Evolutionary conservation across 257 asterid species (phyloP).

Genomic region (Cordia subcordata): DNA sequence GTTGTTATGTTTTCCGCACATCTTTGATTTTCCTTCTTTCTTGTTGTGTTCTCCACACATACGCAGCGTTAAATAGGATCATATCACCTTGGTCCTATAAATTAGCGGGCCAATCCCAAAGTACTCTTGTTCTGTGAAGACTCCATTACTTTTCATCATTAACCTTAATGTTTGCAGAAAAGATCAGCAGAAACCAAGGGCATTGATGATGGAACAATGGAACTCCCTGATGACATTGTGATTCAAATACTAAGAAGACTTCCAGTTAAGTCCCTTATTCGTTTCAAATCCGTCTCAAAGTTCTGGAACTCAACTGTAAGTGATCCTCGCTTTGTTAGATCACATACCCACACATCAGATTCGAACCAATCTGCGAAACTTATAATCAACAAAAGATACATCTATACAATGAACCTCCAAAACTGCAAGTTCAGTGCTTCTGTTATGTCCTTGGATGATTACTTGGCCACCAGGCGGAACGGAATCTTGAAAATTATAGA

Average conservation of each 20-base stretch:
- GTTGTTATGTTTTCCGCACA: too few species aligned
- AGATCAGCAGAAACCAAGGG: neutral
- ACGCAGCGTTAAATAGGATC: too few species aligned
- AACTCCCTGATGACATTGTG: slow-evolving; percentile 2
- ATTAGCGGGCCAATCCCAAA: too few species aligned
- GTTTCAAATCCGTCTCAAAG: slow-evolving; percentile 9
- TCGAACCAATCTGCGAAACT: slow-evolving; percentile 1
- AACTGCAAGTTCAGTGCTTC: neutral
- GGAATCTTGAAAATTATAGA: neutral
- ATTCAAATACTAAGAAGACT: neutral
- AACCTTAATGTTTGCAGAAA: neutral
- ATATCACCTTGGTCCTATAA: too few species aligned
- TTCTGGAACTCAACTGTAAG: slow-evolving; percentile 3
- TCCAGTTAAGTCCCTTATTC: neutral
- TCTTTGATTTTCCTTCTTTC: too few species aligned
- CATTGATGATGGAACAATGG: neutral
- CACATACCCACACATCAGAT: too few species aligned
- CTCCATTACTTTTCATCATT: too few species aligned
- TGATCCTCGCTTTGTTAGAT: neutral
- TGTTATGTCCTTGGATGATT: neutral
- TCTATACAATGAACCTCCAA: neutral
- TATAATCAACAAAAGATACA: neutral
- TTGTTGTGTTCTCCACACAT: too few species aligned
- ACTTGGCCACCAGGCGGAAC: neutral
- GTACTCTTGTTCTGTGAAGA: too few species aligned